phyloP scores from a whole-genome alignment of 2,329 filamentous ascomycete species.

The Pseudocercospora eumusae region DNA sequence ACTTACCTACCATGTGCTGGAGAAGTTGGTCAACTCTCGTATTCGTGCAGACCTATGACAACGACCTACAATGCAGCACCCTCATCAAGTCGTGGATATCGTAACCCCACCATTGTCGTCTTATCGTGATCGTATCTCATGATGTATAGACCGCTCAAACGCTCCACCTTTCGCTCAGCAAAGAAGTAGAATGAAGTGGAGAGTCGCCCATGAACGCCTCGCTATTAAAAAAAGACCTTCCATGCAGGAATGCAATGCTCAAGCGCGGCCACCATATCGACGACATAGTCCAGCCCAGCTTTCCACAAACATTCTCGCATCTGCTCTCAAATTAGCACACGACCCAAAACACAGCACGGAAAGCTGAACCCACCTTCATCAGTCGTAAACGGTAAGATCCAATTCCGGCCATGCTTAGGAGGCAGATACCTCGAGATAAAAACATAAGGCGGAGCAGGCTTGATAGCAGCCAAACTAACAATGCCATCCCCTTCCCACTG shows the following conservation, averaged over 20 bases:
- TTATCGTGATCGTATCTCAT: neutral
- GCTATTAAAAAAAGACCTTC: neutral
- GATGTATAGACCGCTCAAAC: neutral
- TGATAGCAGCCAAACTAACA: slow-evolving; percentile 50
- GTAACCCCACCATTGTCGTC: no score
- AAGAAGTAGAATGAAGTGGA: neutral
- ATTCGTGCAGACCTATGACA: no score
- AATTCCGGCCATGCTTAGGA: slow-evolving; percentile 32
- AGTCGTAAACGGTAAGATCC: slow-evolving; percentile 34
- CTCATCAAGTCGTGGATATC: no score
- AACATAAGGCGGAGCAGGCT: slow-evolving; percentile 52
- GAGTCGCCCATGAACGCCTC: neutral
- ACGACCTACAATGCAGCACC: no score
- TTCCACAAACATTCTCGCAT: slow-evolving; percentile 33
- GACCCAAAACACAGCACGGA: neutral
- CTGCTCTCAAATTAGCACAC: slow-evolving; percentile 19
- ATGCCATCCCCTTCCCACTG: slow-evolving; percentile 40
- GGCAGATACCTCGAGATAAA: slow-evolving; percentile 56
- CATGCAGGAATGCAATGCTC: neutral
- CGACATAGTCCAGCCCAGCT: slow-evolving; percentile 26
- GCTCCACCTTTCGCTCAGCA: neutral
- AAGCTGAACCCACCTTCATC: slow-evolving; percentile 28
- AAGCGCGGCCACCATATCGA: slow-evolving; percentile 4
- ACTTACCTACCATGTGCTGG: no score
- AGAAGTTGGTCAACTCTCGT: no score